phyloP scores from a whole-genome alignment of 768 basidiomycete genomes.

The Psilocybe sp. region DNA sequence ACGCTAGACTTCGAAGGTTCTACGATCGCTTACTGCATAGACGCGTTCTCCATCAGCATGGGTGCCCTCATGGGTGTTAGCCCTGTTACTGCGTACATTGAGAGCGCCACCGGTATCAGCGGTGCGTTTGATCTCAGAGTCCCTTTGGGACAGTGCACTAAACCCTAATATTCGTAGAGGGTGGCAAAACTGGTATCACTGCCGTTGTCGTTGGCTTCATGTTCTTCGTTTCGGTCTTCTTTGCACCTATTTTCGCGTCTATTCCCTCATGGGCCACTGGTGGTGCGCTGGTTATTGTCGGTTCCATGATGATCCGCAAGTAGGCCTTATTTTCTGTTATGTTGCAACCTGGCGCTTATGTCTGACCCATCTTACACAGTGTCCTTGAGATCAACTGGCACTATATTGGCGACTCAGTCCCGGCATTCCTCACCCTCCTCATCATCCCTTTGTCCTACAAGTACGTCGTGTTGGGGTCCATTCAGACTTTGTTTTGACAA shows the following conservation, averaged over 20 bases:
- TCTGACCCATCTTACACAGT: conserved; percentile 25
- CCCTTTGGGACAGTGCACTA: neutral
- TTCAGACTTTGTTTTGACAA: neutral
- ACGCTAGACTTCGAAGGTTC: conserved; percentile 87
- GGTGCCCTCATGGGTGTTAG: conserved; percentile 78
- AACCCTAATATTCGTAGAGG: conserved; percentile 44
- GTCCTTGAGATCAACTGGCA: conserved; percentile 88
- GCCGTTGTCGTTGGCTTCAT: conserved; percentile 68
- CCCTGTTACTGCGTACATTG: conserved; percentile 81
- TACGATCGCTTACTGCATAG: conserved; percentile 78
- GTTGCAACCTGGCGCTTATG: conserved; percentile 1
- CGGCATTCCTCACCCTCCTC: conserved; percentile 80
- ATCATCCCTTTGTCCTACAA: conserved; percentile 80
- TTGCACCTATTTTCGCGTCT: conserved; percentile 84
- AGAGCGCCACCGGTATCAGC: conserved; percentile 78
- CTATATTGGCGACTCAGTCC: conserved; percentile 84
- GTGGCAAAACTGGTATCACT: conserved; percentile 84
- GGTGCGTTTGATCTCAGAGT: conserved; percentile 34
- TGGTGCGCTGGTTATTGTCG: conserved; percentile 80
- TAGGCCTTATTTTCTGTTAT: conserved; percentile 21
- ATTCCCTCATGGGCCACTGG: conserved; percentile 89
- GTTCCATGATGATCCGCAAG: conserved; percentile 89
- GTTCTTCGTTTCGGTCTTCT: conserved; percentile 86
- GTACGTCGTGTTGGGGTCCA: conserved; percentile 32
- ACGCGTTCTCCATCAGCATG: conserved; percentile 79